Percentiles rank a stretch among this genome's conserved stretches.
These are phyloP conservation scores for Chlamydomonas urium DNA, from an alignment of 139 green algal genomes.

Conservation along the genomic window DNA sequence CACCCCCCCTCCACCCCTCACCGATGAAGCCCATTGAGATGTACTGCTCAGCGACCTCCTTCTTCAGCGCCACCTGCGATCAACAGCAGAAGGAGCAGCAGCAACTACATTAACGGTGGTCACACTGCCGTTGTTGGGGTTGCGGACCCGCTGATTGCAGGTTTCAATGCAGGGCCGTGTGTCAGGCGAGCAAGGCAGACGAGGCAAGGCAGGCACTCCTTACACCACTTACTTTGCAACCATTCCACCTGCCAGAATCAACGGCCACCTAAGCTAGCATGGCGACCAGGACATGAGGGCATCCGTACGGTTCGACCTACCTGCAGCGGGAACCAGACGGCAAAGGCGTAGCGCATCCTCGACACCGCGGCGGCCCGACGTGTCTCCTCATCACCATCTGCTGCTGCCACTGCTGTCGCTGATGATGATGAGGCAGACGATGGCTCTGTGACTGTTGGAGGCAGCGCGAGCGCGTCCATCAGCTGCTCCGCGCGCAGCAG, in stretches of 20 bases:
- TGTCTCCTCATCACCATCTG: neutral
- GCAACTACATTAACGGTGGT: too few species aligned
- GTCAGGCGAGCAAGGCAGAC: too few species aligned
- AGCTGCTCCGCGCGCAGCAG: constrained; percentile 70
- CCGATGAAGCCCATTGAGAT: constrained; percentile 76
- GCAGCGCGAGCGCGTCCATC: constrained; percentile 20
- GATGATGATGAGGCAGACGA: neutral
- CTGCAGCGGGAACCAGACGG: constrained; percentile 51
- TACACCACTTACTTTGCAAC: too few species aligned
- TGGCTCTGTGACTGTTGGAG: neutral
- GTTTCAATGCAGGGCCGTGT: too few species aligned
- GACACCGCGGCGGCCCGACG: constrained; percentile 2
- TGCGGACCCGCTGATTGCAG: too few species aligned
- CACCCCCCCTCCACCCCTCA: too few species aligned
- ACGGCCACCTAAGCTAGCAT: too few species aligned
- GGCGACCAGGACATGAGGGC: too few species aligned
- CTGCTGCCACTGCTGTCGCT: neutral
- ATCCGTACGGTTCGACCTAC: constrained; percentile 1
- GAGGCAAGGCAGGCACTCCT: too few species aligned
- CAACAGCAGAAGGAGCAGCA: too few species aligned
- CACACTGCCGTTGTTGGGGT: too few species aligned
- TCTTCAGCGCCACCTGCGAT: constrained; percentile 47
- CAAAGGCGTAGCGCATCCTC: constrained; percentile 37
- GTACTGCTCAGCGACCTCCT: constrained; percentile 81
- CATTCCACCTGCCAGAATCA: too few species aligned